Evolutionary conservation across 2,329 filamentous ascomycete species (phyloP).

Genomic region (Xylaria sp.): DNA sequence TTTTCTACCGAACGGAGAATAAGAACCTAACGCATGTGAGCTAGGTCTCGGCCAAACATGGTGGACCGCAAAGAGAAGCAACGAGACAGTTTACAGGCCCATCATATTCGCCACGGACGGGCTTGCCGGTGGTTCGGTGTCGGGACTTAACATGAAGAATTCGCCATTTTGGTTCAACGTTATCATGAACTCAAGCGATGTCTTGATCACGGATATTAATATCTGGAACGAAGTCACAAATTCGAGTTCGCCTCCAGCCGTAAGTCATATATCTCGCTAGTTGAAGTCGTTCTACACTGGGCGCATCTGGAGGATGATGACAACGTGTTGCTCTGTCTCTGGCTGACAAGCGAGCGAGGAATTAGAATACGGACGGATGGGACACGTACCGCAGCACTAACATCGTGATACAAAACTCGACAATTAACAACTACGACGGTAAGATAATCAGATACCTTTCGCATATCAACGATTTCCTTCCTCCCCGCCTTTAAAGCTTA

Average conservation of each 20-base stretch:
- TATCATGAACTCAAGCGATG: conserved; percentile 68
- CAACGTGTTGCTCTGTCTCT: neutral
- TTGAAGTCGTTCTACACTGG: neutral
- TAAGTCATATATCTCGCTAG: conserved; percentile 58
- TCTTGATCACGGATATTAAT: conserved; percentile 70
- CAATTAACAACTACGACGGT: conserved; percentile 73
- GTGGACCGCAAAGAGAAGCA: conserved; percentile 69
- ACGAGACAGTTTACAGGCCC: conserved; percentile 68
- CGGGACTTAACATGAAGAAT: conserved; percentile 67
- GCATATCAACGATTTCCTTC: neutral
- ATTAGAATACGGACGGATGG: conserved; percentile 72
- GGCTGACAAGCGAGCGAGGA: neutral
- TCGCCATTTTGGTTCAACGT: conserved; percentile 68
- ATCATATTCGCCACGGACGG: conserved; percentile 70
- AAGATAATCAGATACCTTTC: conserved; percentile 24
- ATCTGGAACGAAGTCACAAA: conserved; percentile 53
- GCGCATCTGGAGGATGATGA: neutral
- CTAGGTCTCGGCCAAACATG: conserved; percentile 65
- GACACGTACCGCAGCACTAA: conserved; percentile 69
- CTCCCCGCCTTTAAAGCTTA: neutral
- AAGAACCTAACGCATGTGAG: neutral
- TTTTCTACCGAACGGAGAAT: neutral
- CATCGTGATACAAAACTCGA: conserved; percentile 71
- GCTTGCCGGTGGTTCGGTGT: conserved; percentile 64
- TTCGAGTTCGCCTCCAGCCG: conserved; percentile 48